phyloP scores from a whole-genome alignment of 2,329 filamentous ascomycete species.

The Apiospora saccharicola region DNA sequence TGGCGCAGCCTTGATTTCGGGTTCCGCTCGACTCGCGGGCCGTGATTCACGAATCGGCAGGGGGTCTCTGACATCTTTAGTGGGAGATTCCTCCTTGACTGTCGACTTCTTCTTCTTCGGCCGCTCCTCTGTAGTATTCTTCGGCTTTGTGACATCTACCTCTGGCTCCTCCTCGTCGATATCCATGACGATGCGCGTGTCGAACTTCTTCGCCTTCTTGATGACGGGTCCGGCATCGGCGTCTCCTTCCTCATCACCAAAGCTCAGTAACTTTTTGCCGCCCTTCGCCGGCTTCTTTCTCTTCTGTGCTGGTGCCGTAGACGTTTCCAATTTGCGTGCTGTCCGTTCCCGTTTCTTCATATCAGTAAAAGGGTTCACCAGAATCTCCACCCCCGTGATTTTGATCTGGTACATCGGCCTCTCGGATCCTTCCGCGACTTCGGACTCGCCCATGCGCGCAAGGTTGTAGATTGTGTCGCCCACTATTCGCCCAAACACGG shows the following conservation, averaged over 20 bases:
- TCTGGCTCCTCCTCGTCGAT: conserved; percentile 53
- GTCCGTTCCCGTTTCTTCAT: conserved; percentile 75
- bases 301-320: conserved; percentile 53
- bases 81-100: conserved; percentile 21
- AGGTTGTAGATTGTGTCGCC: conserved; percentile 97
- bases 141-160: conserved; percentile 38
- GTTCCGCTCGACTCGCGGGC: conserved; percentile 29
- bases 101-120: conserved; percentile 35
- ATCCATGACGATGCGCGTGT: conserved; percentile 75
- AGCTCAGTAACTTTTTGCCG: conserved; percentile 80
- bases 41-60: conserved; percentile 40
- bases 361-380: conserved; percentile 83
- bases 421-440: conserved; percentile 80
- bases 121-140: conserved; percentile 41
- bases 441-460: conserved; percentile 89
- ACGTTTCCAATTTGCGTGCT: conserved; percentile 57
- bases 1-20: conserved; percentile 27
- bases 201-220: conserved; percentile 78
- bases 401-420: conserved; percentile 86
- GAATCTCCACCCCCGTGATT: conserved; percentile 75
- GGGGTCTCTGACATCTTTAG: conserved; percentile 26
- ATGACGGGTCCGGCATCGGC: conserved; percentile 63
- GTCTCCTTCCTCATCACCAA: conserved; percentile 74
- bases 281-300: conserved; percentile 76
- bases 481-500: conserved; percentile 88